Percentiles rank a stretch among this genome's conserved stretches.
These are phyloP conservation scores for Suhomyces ambrosiae DNA, from an alignment of 1,139 yeast species.

Conservation along the genomic window DNA sequence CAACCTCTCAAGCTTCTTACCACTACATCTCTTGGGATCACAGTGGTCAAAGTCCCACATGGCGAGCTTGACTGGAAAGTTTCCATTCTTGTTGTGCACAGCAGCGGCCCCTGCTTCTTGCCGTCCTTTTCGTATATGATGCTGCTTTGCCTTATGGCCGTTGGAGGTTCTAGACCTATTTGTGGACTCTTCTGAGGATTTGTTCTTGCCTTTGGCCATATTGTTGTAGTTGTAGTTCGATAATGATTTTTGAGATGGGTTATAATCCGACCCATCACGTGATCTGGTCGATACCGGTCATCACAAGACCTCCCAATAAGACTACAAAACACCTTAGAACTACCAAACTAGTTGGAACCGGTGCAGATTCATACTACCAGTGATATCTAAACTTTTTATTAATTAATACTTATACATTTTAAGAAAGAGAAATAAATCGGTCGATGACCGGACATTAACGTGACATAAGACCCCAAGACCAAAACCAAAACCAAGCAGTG, in stretches of 20 bases:
- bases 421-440: constrained; percentile 9
- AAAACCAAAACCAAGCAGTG: constrained; percentile 5
- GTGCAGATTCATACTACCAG: too few species aligned
- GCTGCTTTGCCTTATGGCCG: constrained; percentile 60
- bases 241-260: neutral
- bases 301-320: too few species aligned
- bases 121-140: constrained; percentile 51
- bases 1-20: constrained; percentile 86
- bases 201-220: constrained; percentile 73
- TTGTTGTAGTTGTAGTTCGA: constrained; percentile 4
- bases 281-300: too few species aligned
- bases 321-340: too few species aligned
- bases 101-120: constrained; percentile 40
- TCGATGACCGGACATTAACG: constrained; percentile 9
- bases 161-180: constrained; percentile 48
- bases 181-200: constrained; percentile 44
- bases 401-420: constrained; percentile 11
- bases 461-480: constrained; percentile 6
- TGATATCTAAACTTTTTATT: too few species aligned
- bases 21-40: constrained; percentile 97
- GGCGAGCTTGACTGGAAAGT: constrained; percentile 71
- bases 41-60: constrained; percentile 99
- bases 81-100: constrained; percentile 13
- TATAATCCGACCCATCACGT: neutral
- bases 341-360: too few species aligned